phyloP scores from a whole-genome alignment of 148 eudicot genomes.

The Cornus controversa region DNA sequence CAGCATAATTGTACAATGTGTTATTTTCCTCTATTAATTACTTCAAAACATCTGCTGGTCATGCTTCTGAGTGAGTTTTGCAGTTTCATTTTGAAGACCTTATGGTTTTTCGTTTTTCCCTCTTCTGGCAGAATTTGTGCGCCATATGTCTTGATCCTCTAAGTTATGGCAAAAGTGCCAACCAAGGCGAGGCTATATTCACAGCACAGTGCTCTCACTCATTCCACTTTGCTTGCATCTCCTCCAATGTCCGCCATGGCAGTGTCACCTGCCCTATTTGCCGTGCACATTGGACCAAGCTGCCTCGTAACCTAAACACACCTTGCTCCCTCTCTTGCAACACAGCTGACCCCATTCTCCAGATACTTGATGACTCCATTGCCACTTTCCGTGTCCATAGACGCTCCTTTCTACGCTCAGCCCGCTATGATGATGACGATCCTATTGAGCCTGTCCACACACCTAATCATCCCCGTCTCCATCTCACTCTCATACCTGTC shows the following conservation, averaged over 20 bases:
- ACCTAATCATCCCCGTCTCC: constrained; percentile 53
- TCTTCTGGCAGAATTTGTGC: constrained; percentile 57
- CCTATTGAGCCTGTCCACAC: constrained; percentile 65
- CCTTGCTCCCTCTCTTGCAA: constrained; percentile 50
- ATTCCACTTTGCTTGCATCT: constrained; percentile 80
- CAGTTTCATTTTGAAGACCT: constrained; percentile 6
- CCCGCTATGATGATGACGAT: constrained; percentile 77
- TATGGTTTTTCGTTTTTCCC: not conserved
- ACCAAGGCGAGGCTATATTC: constrained; percentile 76
- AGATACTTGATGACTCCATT: constrained; percentile 73
- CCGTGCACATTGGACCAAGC: constrained; percentile 85
- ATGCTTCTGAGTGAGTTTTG: not conserved
- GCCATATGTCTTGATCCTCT: constrained; percentile 86
- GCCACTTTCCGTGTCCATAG: constrained; percentile 71
- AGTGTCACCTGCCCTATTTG: constrained; percentile 84
- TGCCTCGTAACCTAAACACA: constrained; percentile 64
- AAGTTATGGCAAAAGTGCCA: constrained; percentile 38
- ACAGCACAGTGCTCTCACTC: constrained; percentile 86
- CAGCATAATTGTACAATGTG: not conserved
- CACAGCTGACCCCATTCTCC: constrained; percentile 67
- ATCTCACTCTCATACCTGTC: constrained; percentile 41
- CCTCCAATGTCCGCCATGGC: constrained; percentile 86
- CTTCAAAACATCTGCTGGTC: not conserved
- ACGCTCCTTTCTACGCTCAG: constrained; percentile 69
- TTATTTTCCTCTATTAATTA: not conserved